These are phyloP conservation scores for Fusarium gaditjirri DNA, from an alignment of 2,329 filamentous ascomycete genomes.

Conservation along the genomic window DNA sequence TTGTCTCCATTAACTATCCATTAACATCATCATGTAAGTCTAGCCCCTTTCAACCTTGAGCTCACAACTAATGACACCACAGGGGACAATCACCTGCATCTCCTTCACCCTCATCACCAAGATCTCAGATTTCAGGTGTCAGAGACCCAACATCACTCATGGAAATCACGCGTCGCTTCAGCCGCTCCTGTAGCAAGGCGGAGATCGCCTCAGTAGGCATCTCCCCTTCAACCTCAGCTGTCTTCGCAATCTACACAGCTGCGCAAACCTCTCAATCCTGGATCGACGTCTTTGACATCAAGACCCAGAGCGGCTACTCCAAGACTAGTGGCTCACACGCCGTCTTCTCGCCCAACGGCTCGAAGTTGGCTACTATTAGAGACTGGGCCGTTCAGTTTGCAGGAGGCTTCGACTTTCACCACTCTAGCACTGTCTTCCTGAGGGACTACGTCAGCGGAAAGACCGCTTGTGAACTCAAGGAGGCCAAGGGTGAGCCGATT, in stretches of 20 bases:
- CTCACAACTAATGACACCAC: conserved; percentile 8
- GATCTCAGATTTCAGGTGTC: not conserved
- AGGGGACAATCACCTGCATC: conserved; percentile 33
- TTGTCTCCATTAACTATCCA: not conserved
- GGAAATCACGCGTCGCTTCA: conserved; percentile 43
- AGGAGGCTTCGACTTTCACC: conserved; percentile 46
- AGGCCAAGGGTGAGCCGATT: conserved; percentile 45
- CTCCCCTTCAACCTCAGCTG: conserved; percentile 40
- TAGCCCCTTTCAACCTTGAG: not conserved
- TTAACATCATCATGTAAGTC: conserved; percentile 33
- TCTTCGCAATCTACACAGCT: conserved; percentile 47
- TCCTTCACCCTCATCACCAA: not conserved
- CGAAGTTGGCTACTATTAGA: conserved; percentile 45
- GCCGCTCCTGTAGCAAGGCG: conserved; percentile 43
- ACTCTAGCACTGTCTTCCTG: conserved; percentile 46
- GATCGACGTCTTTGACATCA: conserved; percentile 51
- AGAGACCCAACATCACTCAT: conserved; percentile 16
- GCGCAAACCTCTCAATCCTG: conserved; percentile 48
- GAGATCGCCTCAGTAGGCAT: conserved; percentile 50
- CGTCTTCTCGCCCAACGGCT: conserved; percentile 41
- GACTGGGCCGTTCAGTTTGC: conserved; percentile 47
- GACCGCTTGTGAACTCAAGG: conserved; percentile 47
- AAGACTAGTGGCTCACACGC: conserved; percentile 48
- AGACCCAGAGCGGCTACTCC: conserved; percentile 42
- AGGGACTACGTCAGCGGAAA: conserved; percentile 48